Percentiles rank a stretch among this genome's conserved stretches.
phyloP scores from a whole-genome alignment of 768 basidiomycete genomes.

The Termitomyces bulborhizus region DNA sequence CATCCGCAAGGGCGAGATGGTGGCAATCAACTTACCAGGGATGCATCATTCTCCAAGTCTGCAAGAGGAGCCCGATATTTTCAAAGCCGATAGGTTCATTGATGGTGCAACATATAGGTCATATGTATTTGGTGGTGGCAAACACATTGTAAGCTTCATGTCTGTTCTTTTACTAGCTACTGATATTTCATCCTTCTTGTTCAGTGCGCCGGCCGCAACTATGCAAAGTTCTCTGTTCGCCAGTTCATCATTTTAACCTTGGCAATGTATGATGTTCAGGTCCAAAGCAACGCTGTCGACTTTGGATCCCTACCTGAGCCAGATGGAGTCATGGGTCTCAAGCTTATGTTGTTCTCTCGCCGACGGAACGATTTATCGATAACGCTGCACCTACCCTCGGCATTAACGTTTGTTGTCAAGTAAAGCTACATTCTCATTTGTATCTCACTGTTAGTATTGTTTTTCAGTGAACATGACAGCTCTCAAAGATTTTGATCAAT shows the following conservation, averaged over 20 bases:
- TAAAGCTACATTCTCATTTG: no score
- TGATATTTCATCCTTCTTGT: neutral
- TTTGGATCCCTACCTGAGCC: neutral
- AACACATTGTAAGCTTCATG: neutral
- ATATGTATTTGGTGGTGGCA: neutral
- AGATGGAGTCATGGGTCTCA: neutral
- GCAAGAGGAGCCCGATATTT: neutral
- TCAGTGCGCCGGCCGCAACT: neutral
- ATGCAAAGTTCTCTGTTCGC: neutral
- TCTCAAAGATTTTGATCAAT: neutral
- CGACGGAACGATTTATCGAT: neutral
- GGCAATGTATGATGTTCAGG: neutral
- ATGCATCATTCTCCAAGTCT: neutral
- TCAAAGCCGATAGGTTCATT: neutral
- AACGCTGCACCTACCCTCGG: neutral
- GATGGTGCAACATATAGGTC: neutral
- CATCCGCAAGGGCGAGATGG: neutral
- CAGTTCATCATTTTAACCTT: neutral
- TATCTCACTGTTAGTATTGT: no score
- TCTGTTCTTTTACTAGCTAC: neutral
- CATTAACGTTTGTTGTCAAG: no score
- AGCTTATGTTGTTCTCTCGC: neutral
- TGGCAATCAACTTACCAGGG: neutral
- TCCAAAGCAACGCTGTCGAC: neutral
- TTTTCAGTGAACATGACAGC: neutral